Base-by-base conservation (phyloP, 805 yeast genomes). In the Barnettozyma botsteinii region DNA sequence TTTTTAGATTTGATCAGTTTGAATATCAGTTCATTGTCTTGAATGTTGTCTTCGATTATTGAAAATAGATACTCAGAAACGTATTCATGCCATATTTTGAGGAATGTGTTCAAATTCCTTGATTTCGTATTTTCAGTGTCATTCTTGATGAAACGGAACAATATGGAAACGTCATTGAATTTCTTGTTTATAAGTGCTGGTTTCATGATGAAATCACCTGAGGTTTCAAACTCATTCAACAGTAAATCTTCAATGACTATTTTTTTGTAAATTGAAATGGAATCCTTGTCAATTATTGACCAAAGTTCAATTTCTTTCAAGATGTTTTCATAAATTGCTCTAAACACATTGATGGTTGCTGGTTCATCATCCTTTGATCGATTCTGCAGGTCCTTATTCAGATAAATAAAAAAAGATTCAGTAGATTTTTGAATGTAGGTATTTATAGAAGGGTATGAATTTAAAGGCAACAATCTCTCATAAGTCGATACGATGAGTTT, bases 1-100 rank as follows among this genome's bases (percentile, higher is more conserved):
- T 50, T 54, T 33, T 49, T 53, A 2, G 49, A 33, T n/a, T 36
- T 41, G 19, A 54, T 41, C 5, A 54, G 31, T 2, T 31, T 30
- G 3, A 41, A 42, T 2, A 54, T 37, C 0, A 51, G 15, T 6
- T 40, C 37, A 10, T 27, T 24, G 21, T 48, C 48, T 5, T 42
- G 38, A 1, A 31, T 4, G 20, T 43, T 40, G 2, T 31, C 14
- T 8, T 36, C 26, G n/a, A 48, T 33, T 7, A 50, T 13, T 4
- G 23, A 18, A 1, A 28, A 27, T 4, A 50, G 37, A 19, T 50
- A 50, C 4, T 35, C 33, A 4, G 22, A 12, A 19, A 53, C 33
- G 20, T 42, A 54, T 1, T 23, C 19, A n/a, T 33, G 26, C 57
- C 57, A 54, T 6, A 31, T 31, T 1, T 31, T 15, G 0, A 36